Percentiles rank a stretch among this genome's conserved stretches.
Evolutionary conservation across 192 early-diverging fungal species (phyloP).

Genomic region (Haplosporangium gracile): DNA sequence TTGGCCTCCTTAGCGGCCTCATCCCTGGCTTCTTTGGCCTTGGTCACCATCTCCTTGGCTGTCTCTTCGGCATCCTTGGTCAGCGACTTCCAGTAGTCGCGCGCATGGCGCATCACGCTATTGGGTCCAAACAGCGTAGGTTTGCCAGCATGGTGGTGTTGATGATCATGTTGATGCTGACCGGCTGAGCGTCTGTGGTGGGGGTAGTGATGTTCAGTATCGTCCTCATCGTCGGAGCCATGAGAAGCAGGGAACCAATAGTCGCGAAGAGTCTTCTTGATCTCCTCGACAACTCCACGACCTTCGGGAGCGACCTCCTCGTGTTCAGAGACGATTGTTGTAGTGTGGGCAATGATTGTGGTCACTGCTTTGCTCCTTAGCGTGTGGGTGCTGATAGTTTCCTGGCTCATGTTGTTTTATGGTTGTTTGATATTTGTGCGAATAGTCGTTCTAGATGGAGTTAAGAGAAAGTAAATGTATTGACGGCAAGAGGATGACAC

Average conservation of each 20-base stretch:
- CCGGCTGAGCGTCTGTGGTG: not conserved
- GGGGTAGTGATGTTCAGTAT: not conserved
- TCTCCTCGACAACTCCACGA: not conserved
- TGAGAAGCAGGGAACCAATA: slow-evolving; percentile 40
- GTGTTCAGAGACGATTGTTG: slow-evolving; percentile 48
- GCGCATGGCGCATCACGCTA: slow-evolving; percentile 36
- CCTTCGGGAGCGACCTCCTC: slow-evolving; percentile 22
- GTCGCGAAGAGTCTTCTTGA: slow-evolving; percentile 40
- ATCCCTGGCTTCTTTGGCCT: slow-evolving; percentile 38
- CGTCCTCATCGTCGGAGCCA: not conserved
- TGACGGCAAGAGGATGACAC: no score
- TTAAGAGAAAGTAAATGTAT: not conserved
- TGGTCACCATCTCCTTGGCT: slow-evolving; percentile 29
- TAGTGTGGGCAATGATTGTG: slow-evolving; percentile 37
- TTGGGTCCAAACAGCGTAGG: slow-evolving; percentile 9
- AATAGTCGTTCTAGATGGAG: not conserved
- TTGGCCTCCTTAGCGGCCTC: slow-evolving; percentile 43
- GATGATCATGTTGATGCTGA: slow-evolving; percentile 4
- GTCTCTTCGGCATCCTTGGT: slow-evolving; percentile 36
- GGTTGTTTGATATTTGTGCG: not conserved
- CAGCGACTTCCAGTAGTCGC: slow-evolving; percentile 48
- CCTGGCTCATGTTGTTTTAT: slow-evolving; percentile 41
- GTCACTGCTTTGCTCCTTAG: slow-evolving; percentile 33
- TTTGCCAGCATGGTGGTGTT: not conserved
- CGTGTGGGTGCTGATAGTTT: slow-evolving; percentile 43